Conservation (phyloP, 106 monocot species). For the Agapanthus africanus region DNA sequence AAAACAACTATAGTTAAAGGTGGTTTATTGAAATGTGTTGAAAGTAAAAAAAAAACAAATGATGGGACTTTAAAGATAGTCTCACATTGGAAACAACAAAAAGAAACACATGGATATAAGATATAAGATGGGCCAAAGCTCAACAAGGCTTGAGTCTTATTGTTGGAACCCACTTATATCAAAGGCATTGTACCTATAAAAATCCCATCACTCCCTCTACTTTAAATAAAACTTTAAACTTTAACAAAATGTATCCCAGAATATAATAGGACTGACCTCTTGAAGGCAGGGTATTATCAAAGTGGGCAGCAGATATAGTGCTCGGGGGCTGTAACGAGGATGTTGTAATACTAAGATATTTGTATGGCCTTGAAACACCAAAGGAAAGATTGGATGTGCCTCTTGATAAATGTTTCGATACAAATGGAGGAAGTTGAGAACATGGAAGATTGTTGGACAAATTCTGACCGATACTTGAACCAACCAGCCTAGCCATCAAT, state of each 20-base stretch:
- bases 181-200: neutral
- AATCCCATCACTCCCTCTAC: neutral
- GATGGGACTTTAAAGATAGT: too few relatives aligned
- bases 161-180: neutral
- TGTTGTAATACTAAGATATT: constrained; percentile 19
- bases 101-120: too few relatives aligned
- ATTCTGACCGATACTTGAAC: too few relatives aligned
- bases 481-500: too few relatives aligned
- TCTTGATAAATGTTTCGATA: constrained; percentile 3
- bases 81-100: too few relatives aligned
- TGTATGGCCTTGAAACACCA: constrained; percentile 9
- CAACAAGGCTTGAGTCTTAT: neutral
- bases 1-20: too few relatives aligned
- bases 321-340: constrained; percentile 10
- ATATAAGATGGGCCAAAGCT: too few relatives aligned
- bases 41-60: too few relatives aligned
- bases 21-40: too few relatives aligned
- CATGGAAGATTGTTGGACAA: too few relatives aligned
- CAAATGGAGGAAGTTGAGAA: constrained; percentile 13
- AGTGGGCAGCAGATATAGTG: constrained; percentile 9
- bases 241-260: neutral
- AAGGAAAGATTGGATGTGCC: constrained; percentile 5
- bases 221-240: neutral
- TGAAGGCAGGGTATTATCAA: constrained; percentile 30
- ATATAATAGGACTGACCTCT: constrained; percentile 21